These are phyloP conservation scores for Lodderomyces parapsilosis DNA, from an alignment of 1,139 yeast species.

Conservation along the genomic window DNA sequence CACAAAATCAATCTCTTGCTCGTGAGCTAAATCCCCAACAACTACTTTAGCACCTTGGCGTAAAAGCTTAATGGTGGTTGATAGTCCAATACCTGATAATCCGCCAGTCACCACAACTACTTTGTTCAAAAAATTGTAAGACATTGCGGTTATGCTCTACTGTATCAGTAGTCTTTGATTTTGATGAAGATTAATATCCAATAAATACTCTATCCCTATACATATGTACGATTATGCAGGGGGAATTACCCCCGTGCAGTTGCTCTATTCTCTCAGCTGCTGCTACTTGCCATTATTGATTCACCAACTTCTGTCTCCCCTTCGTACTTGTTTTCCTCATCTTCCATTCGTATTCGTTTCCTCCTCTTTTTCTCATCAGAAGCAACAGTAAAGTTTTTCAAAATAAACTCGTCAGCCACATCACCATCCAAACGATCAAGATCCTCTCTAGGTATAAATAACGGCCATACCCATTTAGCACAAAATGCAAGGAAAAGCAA, in stretches of 20 bases:
- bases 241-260: not conserved
- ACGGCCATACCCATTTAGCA: conserved; percentile 70
- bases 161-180: too few species aligned
- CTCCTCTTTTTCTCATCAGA: conserved; percentile 15
- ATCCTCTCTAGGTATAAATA: conserved; percentile 60
- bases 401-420: conserved; percentile 58
- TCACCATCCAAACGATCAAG: conserved; percentile 66
- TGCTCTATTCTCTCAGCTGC: not conserved
- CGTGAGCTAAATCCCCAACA: conserved; percentile 17
- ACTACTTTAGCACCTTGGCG: conserved; percentile 20
- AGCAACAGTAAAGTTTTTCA: conserved; percentile 35
- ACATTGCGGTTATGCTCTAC: not conserved
- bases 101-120: conserved; percentile 29
- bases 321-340: conserved; percentile 9
- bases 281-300: conserved; percentile 2
- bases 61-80: conserved; percentile 21
- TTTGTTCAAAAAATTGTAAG: conserved; percentile 15
- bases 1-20: conserved; percentile 12
- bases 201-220: not conserved
- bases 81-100: conserved; percentile 27
- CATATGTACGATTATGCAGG: not conserved
- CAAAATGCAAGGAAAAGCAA: conserved; percentile 55
- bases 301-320: conserved; percentile 8
- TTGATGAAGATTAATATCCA: not conserved
- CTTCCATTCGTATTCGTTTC: conserved; percentile 9